Conservation (phyloP, 768 basidiomycete species). For the Lentinula detonsa region DNA sequence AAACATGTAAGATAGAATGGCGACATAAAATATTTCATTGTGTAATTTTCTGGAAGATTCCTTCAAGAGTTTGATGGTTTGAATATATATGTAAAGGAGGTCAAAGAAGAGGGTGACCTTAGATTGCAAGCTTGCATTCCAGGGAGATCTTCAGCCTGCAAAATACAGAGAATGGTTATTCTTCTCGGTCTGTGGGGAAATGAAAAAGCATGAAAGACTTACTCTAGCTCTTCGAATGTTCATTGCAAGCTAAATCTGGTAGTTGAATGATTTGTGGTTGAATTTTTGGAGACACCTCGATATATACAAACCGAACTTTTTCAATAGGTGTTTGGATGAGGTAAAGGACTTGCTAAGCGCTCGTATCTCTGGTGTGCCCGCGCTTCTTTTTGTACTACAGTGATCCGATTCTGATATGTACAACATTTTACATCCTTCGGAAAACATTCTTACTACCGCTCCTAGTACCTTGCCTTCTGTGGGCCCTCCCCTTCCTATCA, state of each 20-base stretch:
- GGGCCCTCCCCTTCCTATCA: conserved; percentile 73
- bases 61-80: conserved; percentile 24
- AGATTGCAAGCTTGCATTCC: conserved; percentile 97
- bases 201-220: not conserved
- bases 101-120: not conserved
- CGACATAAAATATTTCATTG: conserved; percentile 69
- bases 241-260: conserved; percentile 18
- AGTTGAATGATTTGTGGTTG: too few species aligned
- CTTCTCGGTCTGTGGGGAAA: not conserved
- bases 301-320: too few species aligned
- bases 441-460: conserved; percentile 91
- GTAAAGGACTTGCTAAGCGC: too few species aligned
- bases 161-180: not conserved
- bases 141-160: conserved; percentile 80
- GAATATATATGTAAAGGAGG: not conserved
- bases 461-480: conserved; percentile 70
- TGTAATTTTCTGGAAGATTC: conserved; percentile 93
- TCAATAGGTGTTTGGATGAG: too few species aligned
- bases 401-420: too few species aligned
- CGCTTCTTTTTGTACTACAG: too few species aligned
- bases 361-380: too few species aligned
- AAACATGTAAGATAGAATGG: not conserved
- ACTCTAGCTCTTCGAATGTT: conserved; percentile 41
- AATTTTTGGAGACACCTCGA: too few species aligned
- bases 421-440: conserved; percentile 25